Evolutionary conservation across 306 rosid genomes (phyloP), one percentile per base, ranked within the genome.

Genomic region (Pyrus betulifolia): DNA sequence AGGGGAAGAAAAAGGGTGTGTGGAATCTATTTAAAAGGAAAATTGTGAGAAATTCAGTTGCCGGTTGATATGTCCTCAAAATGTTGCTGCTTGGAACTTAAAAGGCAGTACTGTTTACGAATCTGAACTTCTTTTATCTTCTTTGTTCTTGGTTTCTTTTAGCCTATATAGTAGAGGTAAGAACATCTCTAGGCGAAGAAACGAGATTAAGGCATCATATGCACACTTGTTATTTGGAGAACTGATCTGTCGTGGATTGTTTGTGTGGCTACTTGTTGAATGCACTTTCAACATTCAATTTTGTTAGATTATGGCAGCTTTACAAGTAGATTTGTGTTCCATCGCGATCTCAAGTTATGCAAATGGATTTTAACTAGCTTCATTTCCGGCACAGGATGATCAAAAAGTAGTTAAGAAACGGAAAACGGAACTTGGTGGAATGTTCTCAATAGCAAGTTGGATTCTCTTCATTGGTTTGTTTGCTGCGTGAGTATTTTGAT

Each of bases 351-450:
- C 30, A 1, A 9, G 42, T 45, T 42, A 59, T 42, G 71, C 49
- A 61, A 70, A 42, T 69, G 74, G 75, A 42, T 82, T 4, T 66
- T 66, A 66, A 66, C 27, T 66, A 35, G 9, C 70, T 64, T 64
- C 69, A 4, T 84, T 82, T 46, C 21, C 15, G 75, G 42, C 85
- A 83, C 71, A 96, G 99, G 97, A 89, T 70, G 99, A 96, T 76
- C 96, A 86, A 81, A 92, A 82, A 84, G 87, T 86, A 38, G 99
- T 96, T 69, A 87, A 67, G 75, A 96, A 96, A 81, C 91, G 97
- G 75, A 96, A 96, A 85, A 96, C 99, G n/a, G 99, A 96, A 89
- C 98, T 96, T 69, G 99, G 98, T 54, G 99, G 99, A 87, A 71
- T 90, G 55, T 96, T 96, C 84, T 96, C 99, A 73, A 88, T 93